A percentile compares a stretch with the other conserved stretches of the same genome.
Conservation (phyloP, 192 early-diverging fungal genomes). For the Dissophora ornata region DNA sequence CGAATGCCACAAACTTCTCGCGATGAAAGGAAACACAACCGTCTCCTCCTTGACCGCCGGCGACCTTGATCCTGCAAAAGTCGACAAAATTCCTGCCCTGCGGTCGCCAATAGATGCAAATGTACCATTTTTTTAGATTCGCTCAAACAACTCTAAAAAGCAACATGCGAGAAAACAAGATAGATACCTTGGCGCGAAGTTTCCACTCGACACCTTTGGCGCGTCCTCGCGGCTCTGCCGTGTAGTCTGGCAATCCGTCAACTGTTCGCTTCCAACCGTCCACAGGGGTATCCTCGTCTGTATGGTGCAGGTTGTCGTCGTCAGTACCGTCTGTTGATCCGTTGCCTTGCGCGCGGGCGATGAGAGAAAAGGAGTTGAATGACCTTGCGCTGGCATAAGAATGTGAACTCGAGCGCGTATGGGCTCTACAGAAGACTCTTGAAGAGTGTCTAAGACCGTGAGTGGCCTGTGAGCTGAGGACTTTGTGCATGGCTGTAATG, state of each 20-base stretch:
- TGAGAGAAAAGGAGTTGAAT: constrained; percentile 3
- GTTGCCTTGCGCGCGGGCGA: constrained; percentile 19
- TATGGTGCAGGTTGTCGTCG: not conserved
- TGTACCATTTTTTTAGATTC: no score
- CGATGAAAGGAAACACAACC: constrained; percentile 84
- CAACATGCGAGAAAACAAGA: no score
- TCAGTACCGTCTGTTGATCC: not conserved
- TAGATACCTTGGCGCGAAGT: constrained; percentile 50
- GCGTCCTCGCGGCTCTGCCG: constrained; percentile 43
- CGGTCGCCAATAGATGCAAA: no score
- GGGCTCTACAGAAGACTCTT: not conserved
- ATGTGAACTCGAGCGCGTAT: no score
- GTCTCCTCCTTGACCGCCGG: constrained; percentile 78
- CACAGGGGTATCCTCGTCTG: not conserved
- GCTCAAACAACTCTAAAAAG: no score
- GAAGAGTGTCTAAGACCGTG: not conserved
- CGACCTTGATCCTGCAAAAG: constrained; percentile 70
- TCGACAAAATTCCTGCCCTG: constrained; percentile 84
- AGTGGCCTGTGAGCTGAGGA: not conserved
- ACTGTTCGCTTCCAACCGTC: constrained; percentile 41
- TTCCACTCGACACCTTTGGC: constrained; percentile 56
- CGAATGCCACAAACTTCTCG: constrained; percentile 77
- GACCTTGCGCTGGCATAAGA: not conserved
- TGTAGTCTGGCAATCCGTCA: constrained; percentile 51
- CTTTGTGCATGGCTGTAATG: constrained; percentile 19